A percentile compares a stretch with the other conserved stretches of the same genome.
phyloP scores from a whole-genome alignment of 108 stramenopile genomes.

The Epithemia pelagica region DNA sequence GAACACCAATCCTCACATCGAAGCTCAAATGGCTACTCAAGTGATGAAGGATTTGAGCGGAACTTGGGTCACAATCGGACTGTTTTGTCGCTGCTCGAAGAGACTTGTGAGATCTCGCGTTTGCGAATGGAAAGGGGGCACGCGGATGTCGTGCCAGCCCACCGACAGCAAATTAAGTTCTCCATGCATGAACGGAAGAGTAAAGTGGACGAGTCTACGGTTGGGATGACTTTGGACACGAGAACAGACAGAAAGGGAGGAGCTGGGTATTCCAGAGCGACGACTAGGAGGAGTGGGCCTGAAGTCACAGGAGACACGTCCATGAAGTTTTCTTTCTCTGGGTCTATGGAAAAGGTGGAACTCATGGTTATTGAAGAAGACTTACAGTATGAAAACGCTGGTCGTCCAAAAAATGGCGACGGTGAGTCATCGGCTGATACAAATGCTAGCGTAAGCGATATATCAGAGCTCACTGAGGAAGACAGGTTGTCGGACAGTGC shows the following conservation, averaged over 20 bases:
- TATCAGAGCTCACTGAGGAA: not conserved
- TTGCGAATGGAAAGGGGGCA: not conserved
- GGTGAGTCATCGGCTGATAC: not conserved
- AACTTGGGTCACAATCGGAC: not conserved
- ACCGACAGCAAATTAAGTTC: not conserved
- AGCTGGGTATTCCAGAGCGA: not conserved
- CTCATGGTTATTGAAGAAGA: constrained; percentile 32
- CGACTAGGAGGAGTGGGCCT: not conserved
- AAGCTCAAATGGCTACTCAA: not conserved
- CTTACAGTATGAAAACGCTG: not conserved
- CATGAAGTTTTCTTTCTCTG: constrained; percentile 26
- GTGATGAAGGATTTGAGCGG: not conserved
- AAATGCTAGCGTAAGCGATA: not conserved
- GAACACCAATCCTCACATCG: not conserved
- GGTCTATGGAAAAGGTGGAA: constrained; percentile 25
- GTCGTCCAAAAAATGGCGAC: not conserved
- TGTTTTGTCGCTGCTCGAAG: not conserved
- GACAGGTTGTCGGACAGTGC: not conserved
- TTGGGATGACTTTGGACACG: not conserved
- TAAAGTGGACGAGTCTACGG: not conserved
- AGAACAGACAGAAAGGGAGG: not conserved
- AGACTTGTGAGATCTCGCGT: not conserved
- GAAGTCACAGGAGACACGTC: constrained; percentile 12
- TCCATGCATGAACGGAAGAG: not conserved
- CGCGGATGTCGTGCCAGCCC: not conserved